Conservation (phyloP, 2,329 filamentous ascomycete species). For the Colletotrichum brevisporum region DNA sequence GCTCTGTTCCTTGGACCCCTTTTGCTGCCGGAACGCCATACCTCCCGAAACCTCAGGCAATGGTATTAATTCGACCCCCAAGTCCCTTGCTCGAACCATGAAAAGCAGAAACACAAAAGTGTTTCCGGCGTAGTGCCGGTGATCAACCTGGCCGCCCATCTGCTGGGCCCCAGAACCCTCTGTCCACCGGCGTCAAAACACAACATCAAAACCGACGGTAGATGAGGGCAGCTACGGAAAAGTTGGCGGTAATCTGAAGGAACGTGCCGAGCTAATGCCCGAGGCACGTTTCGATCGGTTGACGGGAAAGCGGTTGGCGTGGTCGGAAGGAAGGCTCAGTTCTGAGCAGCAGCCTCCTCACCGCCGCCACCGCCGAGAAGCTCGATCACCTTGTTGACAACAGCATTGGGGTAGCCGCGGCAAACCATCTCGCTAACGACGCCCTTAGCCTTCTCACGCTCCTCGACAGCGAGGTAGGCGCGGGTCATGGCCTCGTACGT, state of each 20-base stretch:
- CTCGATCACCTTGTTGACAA: slow-evolving; percentile 94
- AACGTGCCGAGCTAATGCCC: slow-evolving; percentile 30
- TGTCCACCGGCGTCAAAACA: slow-evolving; percentile 37
- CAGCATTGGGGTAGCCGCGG: slow-evolving; percentile 90
- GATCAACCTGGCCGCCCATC: slow-evolving; percentile 38
- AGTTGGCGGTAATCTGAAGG: slow-evolving; percentile 6
- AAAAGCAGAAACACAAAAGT: slow-evolving; percentile 30
- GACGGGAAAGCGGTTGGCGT: slow-evolving; percentile 37
- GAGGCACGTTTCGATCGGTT: slow-evolving; percentile 36
- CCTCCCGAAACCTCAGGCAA: slow-evolving; percentile 17
- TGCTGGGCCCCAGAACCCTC: slow-evolving; percentile 34
- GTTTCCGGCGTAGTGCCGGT: slow-evolving; percentile 30
- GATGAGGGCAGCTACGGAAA: slow-evolving; percentile 46
- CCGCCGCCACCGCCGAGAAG: slow-evolving; percentile 76
- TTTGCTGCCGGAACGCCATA: slow-evolving; percentile 38
- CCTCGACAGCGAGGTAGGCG: slow-evolving; percentile 87
- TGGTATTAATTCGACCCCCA: slow-evolving; percentile 15
- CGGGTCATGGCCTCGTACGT: slow-evolving; percentile 99
- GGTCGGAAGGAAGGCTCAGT: slow-evolving; percentile 26
- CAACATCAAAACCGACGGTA: slow-evolving; percentile 46
- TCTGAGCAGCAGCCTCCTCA: slow-evolving; percentile 53
- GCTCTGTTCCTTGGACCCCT: slow-evolving; percentile 33
- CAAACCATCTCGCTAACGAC: slow-evolving; percentile 93
- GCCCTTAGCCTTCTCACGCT: slow-evolving; percentile 80
- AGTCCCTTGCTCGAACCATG: neutral